Base-by-base conservation (phyloP, 768 basidiomycete species). In the Boletus bicolor region DNA sequence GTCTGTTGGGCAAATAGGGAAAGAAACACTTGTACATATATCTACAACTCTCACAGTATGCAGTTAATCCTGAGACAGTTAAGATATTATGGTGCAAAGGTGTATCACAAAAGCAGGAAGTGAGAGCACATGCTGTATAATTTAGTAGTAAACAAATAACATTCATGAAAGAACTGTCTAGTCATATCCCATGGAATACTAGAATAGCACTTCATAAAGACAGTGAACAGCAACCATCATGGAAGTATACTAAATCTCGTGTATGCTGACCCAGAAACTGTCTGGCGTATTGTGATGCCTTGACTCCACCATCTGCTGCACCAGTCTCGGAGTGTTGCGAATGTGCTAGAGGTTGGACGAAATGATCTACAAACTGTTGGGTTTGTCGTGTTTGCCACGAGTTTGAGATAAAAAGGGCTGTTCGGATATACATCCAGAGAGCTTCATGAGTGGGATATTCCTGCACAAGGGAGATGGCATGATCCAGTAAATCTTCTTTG, bases 391-490 rank as follows among this genome's bases (percentile, higher is more conserved):
- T 15, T 41, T 58, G 44, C 44, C 44, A 45, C 3, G 24, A 21
- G 28, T 51, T 36, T 7, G 26, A 44, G 21, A 60, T 44, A 17
- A 51, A 62, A 36, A 58, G 41, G 1, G 39, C 49, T 5, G 32
- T 47, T 41, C 32, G 58, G 21, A 24, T 39, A 69, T 84, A 87
- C 58, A 83, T 70, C 85, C 86, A 88, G 17, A 87, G 74, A 0
- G 87, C 69, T 64, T 88, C 84, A 55, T 85, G 82, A 26, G 73
- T 59, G 2, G 87, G 82, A 62, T 80, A 87, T 19, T 73, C 62
- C 11, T 58, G 58, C 17, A 86, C 66, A 19, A 89, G 77, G 7
- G 76, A 73, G 46, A 75, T 56, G 7, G 82, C 80, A 58, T 86
- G 85, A 11, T 68, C 65, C 51, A 42, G 46, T 48, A 54, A 51